Conservation (phyloP, 768 basidiomycete species). For the Rhodosporidiobolus sp. region DNA sequence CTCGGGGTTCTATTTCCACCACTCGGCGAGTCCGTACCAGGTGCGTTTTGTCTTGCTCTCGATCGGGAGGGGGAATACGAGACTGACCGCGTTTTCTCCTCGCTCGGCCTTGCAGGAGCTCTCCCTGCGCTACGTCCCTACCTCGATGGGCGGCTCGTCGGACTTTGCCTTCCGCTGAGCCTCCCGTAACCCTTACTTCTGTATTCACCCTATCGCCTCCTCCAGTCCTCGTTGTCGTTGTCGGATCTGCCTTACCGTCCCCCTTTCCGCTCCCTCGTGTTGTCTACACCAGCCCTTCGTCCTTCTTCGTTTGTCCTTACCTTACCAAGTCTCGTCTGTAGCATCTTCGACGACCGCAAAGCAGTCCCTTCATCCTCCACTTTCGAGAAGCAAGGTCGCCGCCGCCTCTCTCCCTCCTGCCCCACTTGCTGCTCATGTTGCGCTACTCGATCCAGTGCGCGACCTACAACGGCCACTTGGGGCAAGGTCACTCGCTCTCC, state of each 20-base stretch:
- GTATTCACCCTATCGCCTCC: too few species aligned
- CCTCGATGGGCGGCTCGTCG: conserved; percentile 88
- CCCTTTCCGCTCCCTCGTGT: conserved; percentile 42
- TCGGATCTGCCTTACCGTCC: too few species aligned
- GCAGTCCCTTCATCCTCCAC: neutral
- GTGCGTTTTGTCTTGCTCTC: conserved; percentile 49
- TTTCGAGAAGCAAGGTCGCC: neutral
- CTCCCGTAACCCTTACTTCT: conserved; percentile 70
- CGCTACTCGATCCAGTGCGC: conserved; percentile 12
- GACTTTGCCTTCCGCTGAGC: conserved; percentile 14
- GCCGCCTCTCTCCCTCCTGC: neutral
- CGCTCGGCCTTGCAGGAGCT: conserved; percentile 8
- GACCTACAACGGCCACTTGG: conserved; percentile 37
- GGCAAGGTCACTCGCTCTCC: neutral
- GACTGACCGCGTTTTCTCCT: conserved; percentile 4
- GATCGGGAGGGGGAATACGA: conserved; percentile 70
- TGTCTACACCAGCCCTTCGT: neutral
- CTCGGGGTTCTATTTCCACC: conserved; percentile 29
- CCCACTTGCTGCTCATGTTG: neutral
- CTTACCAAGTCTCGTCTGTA: neutral
- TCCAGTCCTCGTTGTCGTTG: too few species aligned
- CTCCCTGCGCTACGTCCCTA: conserved; percentile 51
- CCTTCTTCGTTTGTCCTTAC: neutral
- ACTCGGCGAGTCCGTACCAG: conserved; percentile 19
- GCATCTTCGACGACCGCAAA: neutral